Conservation (phyloP, 768 basidiomycete species). For the Pleurotus tuoliensis region DNA sequence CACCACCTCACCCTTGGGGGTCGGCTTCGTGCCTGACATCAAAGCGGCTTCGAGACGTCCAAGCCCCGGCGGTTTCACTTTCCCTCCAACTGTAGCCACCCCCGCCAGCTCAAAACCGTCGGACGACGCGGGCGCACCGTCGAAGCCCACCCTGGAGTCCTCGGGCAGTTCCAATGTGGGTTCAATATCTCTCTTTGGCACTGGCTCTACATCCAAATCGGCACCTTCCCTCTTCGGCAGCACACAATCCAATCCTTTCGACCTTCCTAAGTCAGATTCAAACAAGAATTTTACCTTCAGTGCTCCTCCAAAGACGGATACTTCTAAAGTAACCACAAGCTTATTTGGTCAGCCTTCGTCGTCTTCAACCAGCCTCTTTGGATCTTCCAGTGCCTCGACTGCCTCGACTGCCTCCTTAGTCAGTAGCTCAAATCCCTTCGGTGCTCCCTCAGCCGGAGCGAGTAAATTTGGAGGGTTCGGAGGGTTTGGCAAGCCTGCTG, state of each 20-base stretch:
- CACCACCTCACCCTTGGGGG: slow-evolving; percentile 13
- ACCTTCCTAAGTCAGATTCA: background rate
- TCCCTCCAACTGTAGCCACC: slow-evolving; percentile 12
- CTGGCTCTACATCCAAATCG: background rate
- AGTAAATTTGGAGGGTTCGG: slow-evolving; percentile 19
- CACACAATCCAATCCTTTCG: background rate
- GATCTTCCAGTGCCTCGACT: background rate
- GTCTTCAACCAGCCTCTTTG: background rate
- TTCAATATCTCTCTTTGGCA: background rate
- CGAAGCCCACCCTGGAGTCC: background rate
- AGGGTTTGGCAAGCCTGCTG: slow-evolving; percentile 27
- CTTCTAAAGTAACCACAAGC: background rate
- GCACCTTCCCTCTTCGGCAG: background rate
- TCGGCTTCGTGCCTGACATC: slow-evolving; percentile 16
- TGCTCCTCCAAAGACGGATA: background rate
- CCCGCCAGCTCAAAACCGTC: background rate
- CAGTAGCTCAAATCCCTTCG: background rate
- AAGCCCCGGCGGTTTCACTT: slow-evolving; percentile 18
- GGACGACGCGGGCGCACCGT: too few relatives aligned
- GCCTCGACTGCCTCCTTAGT: background rate
- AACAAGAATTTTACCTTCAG: background rate
- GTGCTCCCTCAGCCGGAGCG: background rate
- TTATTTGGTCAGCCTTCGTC: background rate
- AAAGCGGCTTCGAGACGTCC: background rate
- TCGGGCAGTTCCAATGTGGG: background rate